Evolutionary conservation across 2,329 filamentous ascomycete genomes (phyloP), one percentile per base, ranked within the genome.

Genomic region (Nectriaceae sp.): DNA sequence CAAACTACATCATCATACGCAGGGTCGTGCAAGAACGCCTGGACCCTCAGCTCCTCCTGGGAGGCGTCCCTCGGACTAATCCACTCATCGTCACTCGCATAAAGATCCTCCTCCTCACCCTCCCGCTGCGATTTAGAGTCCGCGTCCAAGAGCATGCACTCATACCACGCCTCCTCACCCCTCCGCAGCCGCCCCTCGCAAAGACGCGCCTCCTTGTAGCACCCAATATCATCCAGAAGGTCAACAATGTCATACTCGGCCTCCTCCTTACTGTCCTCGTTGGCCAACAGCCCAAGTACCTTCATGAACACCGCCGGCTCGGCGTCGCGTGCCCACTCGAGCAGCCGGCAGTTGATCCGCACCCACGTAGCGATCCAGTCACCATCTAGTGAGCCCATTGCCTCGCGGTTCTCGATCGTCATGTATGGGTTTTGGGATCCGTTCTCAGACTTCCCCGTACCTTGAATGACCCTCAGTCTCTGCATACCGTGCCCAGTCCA

Each of bases 331-430:
- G 64, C 59, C 35, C 65, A 59, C 21, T 66, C 57, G 18, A 55
- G 44, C n/a, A 69, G 26, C 8, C 67, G 65, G 13, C 62, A 56
- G 36, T 67, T 68, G 35, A 75, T 63, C 16, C 53, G 53, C 13
- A 56, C 53, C 71, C 71, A 75, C 3, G 47, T 52, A 2, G 45
- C 42, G 20, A 72, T 57, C 67, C 66, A 72, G 3, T 57, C 56
- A 8, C 65, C 52, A 35, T 71, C 61, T 13, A 75, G 47, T 3
- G 64, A 60, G 1, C 69, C 69, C 5, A 46, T 53, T 0, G 65
- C 71, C 52, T 70, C 66, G 38, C 72, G 69, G 42, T 69, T 68
- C 61, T 75, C 71, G 39, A 75, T 18, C 11, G 65, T 68, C 40
- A 39, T 39, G 37, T 39, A 21, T 4, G 5, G 20, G 37, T 39